These are phyloP conservation scores for Camelina laxa DNA, from an alignment of 345 rosid genomes.

Conservation along the genomic window DNA sequence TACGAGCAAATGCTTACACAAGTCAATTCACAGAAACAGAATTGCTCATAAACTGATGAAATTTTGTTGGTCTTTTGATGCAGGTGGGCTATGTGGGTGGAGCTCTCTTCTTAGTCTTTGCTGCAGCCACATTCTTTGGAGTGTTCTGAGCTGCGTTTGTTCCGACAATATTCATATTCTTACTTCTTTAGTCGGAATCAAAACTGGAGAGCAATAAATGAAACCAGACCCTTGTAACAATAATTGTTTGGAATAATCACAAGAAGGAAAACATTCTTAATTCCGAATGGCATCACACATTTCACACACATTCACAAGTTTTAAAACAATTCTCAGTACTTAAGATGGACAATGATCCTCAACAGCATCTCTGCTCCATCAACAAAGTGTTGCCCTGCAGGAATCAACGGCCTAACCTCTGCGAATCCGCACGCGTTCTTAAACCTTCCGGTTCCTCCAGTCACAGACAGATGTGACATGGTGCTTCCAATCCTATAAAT, in stretches of 20 bases:
- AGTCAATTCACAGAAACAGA: conserved; percentile 11
- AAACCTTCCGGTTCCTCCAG: conserved; percentile 86
- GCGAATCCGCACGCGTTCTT: conserved; percentile 66
- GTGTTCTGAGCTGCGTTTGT: conserved; percentile 64
- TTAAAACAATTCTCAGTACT: conserved; percentile 43
- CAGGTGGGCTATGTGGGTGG: conserved; percentile 97
- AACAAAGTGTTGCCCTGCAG: conserved; percentile 65
- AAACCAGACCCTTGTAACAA: conserved; percentile 2
- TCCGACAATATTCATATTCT: conserved; percentile 8
- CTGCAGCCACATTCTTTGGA: conserved; percentile 87
- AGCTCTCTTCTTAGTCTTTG: conserved; percentile 80
- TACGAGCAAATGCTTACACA: conserved; percentile 41
- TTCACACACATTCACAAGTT: conserved; percentile 23
- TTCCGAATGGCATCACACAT: conserved; percentile 21
- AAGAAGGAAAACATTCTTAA: conserved; percentile 10
- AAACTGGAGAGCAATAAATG: background rate
- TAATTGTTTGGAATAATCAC: conserved; percentile 2
- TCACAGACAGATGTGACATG: conserved; percentile 66
- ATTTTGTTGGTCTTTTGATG: conserved; percentile 34
- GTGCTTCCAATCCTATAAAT: conserved; percentile 68
- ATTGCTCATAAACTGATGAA: conserved; percentile 23
- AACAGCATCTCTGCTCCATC: conserved; percentile 77
- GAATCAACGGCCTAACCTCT: conserved; percentile 69
- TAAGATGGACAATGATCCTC: conserved; percentile 71
- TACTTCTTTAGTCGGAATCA: background rate